Evolutionary conservation across 2,329 filamentous ascomycete species (phyloP), one percentile per base, ranked within the genome.

Genomic region (Fusarium robinianum): DNA sequence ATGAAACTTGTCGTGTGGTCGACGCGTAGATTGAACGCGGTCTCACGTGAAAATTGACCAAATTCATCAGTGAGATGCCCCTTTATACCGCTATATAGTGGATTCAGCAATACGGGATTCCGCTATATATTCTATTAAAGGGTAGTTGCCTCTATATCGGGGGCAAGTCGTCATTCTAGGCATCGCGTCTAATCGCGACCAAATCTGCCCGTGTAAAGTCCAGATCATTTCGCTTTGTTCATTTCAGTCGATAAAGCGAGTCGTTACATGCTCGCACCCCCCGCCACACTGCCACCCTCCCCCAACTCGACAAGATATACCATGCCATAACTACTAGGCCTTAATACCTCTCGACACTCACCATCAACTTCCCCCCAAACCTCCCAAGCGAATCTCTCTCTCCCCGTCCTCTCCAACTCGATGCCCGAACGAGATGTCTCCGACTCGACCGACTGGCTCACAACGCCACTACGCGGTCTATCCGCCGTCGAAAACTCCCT

Each of bases 361-460:
- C 19, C 5, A 25, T 35, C 39, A 16, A 32, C 6, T 24, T 14
- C 17, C 5, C 12, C 22, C 14, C 10, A 22, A 47, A 12, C n/a
- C 31, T 33, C 19, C 6, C n/a, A n/a, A n/a, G n/a, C n/a, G n/a
- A n/a, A 8, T 14, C 8, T 23, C 32, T 21, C 19, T 15, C 7
- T 18, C 22, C n/a, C n/a, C n/a, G n/a, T n/a, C n/a, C n/a, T 25
- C n/a, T 22, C 15, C n/a, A 17, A 4, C 37, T 30, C 19, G 38
- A 72, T 70, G 67, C 43, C 63, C 19, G 57, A 62, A 19, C 51
- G 63, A 43, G 64, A 72, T 53, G 72, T 92, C 27, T 71, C 85
- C 35, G 88, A 94, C 70, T 85, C 88, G n/a, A 91, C 88, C 39
- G 89, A 95, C 72, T 95, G 89, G 89, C 75, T 90, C 5, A 62